Evolutionary conservation across 164 flowering plant species (phyloP), one percentile per base, ranked within the genome.

Genomic region (Nymphaea colorata): DNA sequence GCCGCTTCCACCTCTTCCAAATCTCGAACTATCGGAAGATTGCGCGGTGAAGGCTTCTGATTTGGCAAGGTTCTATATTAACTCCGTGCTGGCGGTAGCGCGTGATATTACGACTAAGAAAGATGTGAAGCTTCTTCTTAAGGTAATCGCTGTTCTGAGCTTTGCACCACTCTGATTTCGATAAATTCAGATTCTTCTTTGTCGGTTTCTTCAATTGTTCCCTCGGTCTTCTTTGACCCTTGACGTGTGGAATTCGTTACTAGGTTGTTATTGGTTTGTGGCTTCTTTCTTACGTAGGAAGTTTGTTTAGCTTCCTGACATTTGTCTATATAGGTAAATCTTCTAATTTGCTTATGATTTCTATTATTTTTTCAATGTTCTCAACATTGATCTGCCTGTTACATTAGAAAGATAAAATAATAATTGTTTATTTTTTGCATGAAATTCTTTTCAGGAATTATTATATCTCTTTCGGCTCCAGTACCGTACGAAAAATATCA

Each of bases 1-100:
- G 66, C 98, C 98, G 69, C 81, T 85, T 43, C 98, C 98, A 42
- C 93, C 97, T 0, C 78, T 93, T 53, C 98, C 96, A 67, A 80
- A 86, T 80, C 72, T 93, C 76, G 90, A 87, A 71, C 75, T 91
- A 17, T 85, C 94, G 2, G 93, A 89, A 68, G 85, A 82, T 18
- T 67, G 79, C 65, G 72, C 84, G 43, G 74, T 64, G 25, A 79
- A 69, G 69, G 81, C 66, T 64, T 85, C 90, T 42, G 84, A 79
- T 60, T 75, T 42, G 25, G 25, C 86, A 18, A 78, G 76, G 25
- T 80, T 71, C 6, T 80, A 80, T 78, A 71, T 85, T 69, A 91
- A 93, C 71, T 59, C 64, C 42, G 82, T 71, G 3, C 67, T 91
- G 72, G 81, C 80, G 6, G 62, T 89, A 72, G 96, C 87, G 8